phyloP scores from a whole-genome alignment of 2,329 filamentous ascomycete genomes.

The Teratosphaeria nubilosa region DNA sequence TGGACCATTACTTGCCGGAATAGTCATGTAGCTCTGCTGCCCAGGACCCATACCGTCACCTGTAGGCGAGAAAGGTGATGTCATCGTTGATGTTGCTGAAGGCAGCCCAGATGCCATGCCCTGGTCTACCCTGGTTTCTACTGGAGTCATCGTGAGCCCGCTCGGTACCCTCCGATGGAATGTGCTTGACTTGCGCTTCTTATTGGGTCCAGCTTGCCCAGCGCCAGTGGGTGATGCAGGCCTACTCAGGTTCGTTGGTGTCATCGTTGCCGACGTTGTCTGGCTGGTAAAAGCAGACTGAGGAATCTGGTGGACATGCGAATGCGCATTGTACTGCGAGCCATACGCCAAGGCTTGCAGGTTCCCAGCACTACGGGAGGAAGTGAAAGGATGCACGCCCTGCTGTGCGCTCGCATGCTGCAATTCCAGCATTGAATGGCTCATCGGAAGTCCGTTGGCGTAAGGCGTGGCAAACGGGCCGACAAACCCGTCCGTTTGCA shows the following conservation, averaged over 20 bases:
- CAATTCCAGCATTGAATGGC: slow-evolving; percentile 30
- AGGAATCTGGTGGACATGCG: slow-evolving; percentile 25
- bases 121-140: slow-evolving; percentile 46
- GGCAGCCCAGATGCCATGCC: slow-evolving; percentile 16
- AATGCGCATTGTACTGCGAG: slow-evolving; percentile 23
- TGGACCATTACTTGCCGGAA: slow-evolving; percentile 19
- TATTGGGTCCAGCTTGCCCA: slow-evolving; percentile 56
- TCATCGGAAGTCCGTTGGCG: slow-evolving; percentile 24
- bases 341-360: slow-evolving; percentile 45
- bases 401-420: slow-evolving; percentile 19
- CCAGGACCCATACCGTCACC: slow-evolving; percentile 24
- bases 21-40: slow-evolving; percentile 21
- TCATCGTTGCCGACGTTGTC: slow-evolving; percentile 38
- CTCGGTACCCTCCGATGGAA: slow-evolving; percentile 54
- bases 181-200: slow-evolving; percentile 61
- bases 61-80: slow-evolving; percentile 31
- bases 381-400: slow-evolving; percentile 35
- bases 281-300: slow-evolving; percentile 23
- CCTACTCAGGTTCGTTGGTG: slow-evolving; percentile 57
- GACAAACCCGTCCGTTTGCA: slow-evolving; percentile 9
- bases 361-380: slow-evolving; percentile 55
- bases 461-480: neutral
- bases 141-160: slow-evolving; percentile 64
- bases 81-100: slow-evolving; percentile 17
- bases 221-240: slow-evolving; percentile 56